Evolutionary conservation across 2,329 filamentous ascomycete genomes (phyloP).

Genomic region (Pezicula carpinea): DNA sequence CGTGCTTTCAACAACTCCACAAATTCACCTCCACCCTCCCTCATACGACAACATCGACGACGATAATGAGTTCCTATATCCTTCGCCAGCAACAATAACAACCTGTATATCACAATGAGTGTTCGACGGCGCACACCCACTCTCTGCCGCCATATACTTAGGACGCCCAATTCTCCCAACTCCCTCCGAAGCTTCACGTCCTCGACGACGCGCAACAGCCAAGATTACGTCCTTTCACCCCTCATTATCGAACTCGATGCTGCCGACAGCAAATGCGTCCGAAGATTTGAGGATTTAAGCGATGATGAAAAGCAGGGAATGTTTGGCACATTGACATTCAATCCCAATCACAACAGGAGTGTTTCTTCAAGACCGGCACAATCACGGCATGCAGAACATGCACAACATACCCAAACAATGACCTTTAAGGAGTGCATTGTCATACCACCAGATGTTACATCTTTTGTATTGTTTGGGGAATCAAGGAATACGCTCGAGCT

Average conservation of each 20-base stretch:
- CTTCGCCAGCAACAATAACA: no score
- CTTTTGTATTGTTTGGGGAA: slow-evolving; percentile 18
- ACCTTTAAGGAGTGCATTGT: background rate
- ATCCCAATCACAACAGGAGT: background rate
- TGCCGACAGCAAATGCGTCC: slow-evolving; percentile 38
- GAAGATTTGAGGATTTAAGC: slow-evolving; percentile 19
- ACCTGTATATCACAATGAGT: slow-evolving; percentile 5
- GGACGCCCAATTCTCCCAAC: background rate
- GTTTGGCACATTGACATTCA: background rate
- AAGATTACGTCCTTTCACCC: slow-evolving; percentile 31
- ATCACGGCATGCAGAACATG: background rate
- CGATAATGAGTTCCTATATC: no score
- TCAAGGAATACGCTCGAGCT: background rate
- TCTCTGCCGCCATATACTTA: slow-evolving; percentile 9
- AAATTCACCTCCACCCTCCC: background rate
- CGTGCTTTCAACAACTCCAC: background rate
- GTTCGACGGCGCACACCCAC: slow-evolving; percentile 4
- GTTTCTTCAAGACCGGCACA: background rate
- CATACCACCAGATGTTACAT: slow-evolving; percentile 16
- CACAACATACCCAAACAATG: background rate
- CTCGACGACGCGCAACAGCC: slow-evolving; percentile 5
- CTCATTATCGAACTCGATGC: slow-evolving; percentile 50
- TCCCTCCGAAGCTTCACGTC: slow-evolving; percentile 9
- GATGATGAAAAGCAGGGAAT: slow-evolving; percentile 3
- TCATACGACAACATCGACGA: no score